A percentile compares a stretch with the other conserved stretches of the same genome.
Evolutionary conservation across 805 yeast genomes (phyloP).

Genomic region (Starmerella floricola): DNA sequence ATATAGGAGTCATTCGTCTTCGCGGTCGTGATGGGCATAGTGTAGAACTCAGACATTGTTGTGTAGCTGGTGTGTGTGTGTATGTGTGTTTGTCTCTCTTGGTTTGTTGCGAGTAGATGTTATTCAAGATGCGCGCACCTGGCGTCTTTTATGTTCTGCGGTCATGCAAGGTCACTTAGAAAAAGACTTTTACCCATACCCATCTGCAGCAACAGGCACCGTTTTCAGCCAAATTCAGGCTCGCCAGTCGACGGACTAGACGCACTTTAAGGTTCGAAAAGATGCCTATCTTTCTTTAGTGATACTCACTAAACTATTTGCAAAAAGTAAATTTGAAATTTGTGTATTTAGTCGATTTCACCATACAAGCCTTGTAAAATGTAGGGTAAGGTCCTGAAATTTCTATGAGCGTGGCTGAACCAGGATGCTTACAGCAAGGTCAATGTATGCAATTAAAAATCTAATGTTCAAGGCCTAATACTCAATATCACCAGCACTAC

Average conservation of each 20-base stretch:
- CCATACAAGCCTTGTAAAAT: not conserved
- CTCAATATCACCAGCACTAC: conserved; percentile 6
- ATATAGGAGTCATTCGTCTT: conserved; percentile 20
- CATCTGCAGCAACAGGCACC: too few relatives aligned
- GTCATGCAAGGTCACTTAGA: not conserved
- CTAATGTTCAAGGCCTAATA: conserved; percentile 6
- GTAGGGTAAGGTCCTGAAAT: conserved; percentile 3
- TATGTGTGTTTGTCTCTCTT: not conserved
- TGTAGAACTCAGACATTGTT: conserved; percentile 21
- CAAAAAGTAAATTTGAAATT: conserved; percentile 1
- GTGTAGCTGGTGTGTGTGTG: not conserved
- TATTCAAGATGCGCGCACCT: not conserved
- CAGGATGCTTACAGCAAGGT: not conserved
- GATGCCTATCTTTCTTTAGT: conserved; percentile 9
- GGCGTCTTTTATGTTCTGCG: not conserved
- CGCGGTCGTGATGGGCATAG: conserved; percentile 18
- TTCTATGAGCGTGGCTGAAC: not conserved
- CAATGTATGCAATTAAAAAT: conserved; percentile 11
- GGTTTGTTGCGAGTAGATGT: not conserved
- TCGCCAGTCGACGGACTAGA: not conserved
- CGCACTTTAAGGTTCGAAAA: not conserved
- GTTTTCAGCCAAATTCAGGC: not conserved
- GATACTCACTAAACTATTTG: conserved; percentile 5
- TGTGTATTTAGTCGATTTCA: conserved; percentile 5
- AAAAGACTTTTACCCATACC: too few relatives aligned